Evolutionary conservation across 805 yeast genomes (phyloP).

Genomic region (Zygotorulaspora danielsina): DNA sequence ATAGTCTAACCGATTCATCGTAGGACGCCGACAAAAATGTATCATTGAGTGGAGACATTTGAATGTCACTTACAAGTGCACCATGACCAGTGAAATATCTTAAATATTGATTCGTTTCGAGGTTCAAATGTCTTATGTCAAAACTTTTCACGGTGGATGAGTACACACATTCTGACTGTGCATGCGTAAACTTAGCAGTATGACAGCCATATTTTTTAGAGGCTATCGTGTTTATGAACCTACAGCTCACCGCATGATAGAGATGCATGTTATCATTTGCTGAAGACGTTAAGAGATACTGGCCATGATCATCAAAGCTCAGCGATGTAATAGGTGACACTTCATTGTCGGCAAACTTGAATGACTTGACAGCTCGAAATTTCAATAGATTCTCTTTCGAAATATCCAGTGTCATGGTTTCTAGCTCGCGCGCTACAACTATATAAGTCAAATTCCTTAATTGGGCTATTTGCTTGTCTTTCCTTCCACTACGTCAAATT

Average conservation of each 20-base stretch:
- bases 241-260: slow-evolving; percentile 72
- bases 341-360: slow-evolving; percentile 45
- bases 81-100: slow-evolving; percentile 88
- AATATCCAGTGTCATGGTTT: slow-evolving; percentile 23
- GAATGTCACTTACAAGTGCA: slow-evolving; percentile 65
- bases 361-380: slow-evolving; percentile 45
- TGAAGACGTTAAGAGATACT: slow-evolving; percentile 68
- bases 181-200: slow-evolving; percentile 77
- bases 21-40: slow-evolving; percentile 60
- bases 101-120: slow-evolving; percentile 72
- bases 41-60: slow-evolving; percentile 67
- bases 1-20: slow-evolving; percentile 76
- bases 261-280: slow-evolving; percentile 79
- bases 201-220: slow-evolving; percentile 93
- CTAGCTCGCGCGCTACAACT: background rate
- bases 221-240: slow-evolving; percentile 60
- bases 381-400: slow-evolving; percentile 27
- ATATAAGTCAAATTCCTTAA: background rate
- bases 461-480: background rate
- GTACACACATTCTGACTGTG: slow-evolving; percentile 65
- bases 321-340: slow-evolving; percentile 60
- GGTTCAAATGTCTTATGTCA: slow-evolving; percentile 67
- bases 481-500: background rate
- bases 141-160: slow-evolving; percentile 81
- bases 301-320: slow-evolving; percentile 82